Evolutionary conservation across 805 yeast genomes (phyloP).

Genomic region (Priceomyces melissophilus): DNA sequence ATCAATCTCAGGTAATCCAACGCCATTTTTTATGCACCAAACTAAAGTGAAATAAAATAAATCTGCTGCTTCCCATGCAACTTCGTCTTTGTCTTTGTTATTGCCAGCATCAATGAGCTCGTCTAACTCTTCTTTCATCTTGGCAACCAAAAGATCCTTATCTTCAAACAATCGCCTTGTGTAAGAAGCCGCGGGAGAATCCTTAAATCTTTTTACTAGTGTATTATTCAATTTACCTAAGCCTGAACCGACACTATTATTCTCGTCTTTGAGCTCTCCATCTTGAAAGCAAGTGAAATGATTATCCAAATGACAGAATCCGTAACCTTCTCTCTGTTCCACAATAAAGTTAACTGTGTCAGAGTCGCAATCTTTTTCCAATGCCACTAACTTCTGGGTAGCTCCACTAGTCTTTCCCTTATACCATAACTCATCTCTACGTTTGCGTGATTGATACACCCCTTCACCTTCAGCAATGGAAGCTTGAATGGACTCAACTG

Average conservation of each 20-base stretch:
- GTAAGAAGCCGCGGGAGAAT: conserved; percentile 92
- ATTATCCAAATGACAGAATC: conserved; percentile 88
- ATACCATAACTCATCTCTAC: conserved; percentile 82
- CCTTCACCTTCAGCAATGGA: conserved; percentile 82
- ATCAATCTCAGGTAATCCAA: conserved; percentile 76
- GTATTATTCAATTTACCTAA: conserved; percentile 64
- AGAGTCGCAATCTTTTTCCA: conserved; percentile 85
- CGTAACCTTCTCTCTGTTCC: conserved; percentile 70
- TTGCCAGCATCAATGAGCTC: conserved; percentile 81
- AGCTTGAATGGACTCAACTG: conserved; percentile 72
- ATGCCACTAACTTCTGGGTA: conserved; percentile 66
- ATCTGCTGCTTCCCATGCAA: conserved; percentile 98
- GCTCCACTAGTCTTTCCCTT: conserved; percentile 98
- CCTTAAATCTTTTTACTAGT: conserved; percentile 54
- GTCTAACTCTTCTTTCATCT: conserved; percentile 94
- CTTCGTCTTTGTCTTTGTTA: conserved; percentile 34
- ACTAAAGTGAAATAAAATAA: conserved; percentile 56
- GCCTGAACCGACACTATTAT: conserved; percentile 58
- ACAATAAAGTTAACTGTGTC: conserved; percentile 89
- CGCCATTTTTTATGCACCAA: conserved; percentile 66
- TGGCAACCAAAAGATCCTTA: conserved; percentile 69
- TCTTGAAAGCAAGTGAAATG: conserved; percentile 68
- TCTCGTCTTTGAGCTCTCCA: conserved; percentile 26
- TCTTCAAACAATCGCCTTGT: conserved; percentile 85
- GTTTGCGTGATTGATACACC: conserved; percentile 87